Evolutionary conservation across 148 eudicot genomes (phyloP).

Genomic region (Chenopodium quinoa): DNA sequence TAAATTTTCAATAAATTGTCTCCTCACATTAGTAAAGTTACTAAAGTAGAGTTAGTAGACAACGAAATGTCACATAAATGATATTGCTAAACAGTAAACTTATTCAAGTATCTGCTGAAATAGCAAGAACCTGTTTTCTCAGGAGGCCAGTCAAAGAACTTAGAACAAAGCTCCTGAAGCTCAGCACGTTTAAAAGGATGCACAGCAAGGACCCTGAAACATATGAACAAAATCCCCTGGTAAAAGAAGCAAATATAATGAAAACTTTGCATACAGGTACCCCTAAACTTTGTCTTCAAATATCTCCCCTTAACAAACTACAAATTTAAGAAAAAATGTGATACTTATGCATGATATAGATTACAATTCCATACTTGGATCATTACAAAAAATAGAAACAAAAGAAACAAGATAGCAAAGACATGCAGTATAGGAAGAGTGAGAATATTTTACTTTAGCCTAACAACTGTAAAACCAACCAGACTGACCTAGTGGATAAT

Average conservation of each 20-base stretch:
- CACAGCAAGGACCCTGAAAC: constrained; percentile 59
- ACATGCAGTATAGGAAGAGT: neutral
- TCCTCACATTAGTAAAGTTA: neutral
- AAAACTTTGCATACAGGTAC: neutral
- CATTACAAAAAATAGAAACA: neutral
- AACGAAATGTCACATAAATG: neutral
- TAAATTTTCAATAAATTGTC: neutral
- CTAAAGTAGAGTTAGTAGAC: neutral
- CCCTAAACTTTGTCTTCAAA: neutral
- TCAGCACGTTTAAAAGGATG: constrained; percentile 51
- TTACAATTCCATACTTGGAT: neutral
- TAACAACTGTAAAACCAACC: neutral
- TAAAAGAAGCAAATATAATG: neutral
- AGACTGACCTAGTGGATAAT: no score
- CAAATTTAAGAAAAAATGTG: neutral
- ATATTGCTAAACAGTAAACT: neutral
- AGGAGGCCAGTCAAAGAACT: constrained; percentile 78
- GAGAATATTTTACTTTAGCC: neutral
- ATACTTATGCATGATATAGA: neutral
- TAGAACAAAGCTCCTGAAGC: constrained; percentile 70
- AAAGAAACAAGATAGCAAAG: neutral
- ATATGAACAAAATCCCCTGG: constrained; percentile 1
- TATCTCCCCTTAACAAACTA: neutral
- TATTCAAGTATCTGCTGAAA: neutral
- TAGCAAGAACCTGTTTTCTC: constrained; percentile 74